Evolutionary conservation across 75 land plant species (phyloP).

Genomic region (Pseudotsuga menziesii): DNA sequence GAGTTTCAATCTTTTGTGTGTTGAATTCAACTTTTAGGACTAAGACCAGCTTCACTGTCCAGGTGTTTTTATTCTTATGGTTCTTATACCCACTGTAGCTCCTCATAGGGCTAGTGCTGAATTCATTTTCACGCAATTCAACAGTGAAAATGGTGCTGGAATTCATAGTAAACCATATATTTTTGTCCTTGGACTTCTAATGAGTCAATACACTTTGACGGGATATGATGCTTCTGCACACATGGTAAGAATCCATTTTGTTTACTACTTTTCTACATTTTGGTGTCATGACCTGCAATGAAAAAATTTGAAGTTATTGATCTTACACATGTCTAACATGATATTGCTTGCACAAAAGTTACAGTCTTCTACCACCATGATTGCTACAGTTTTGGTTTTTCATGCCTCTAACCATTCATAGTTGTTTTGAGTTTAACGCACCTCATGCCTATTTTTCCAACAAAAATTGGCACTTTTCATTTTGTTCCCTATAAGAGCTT

Average conservation of each 20-base stretch:
- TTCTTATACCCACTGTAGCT: constrained; percentile 71
- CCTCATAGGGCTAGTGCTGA: constrained; percentile 56
- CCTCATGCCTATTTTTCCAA: too few species aligned
- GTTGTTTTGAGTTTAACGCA: not conserved
- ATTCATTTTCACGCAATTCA: constrained; percentile 82
- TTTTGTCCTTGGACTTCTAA: constrained; percentile 80
- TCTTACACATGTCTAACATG: not conserved
- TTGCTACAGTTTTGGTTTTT: not conserved
- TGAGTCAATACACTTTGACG: constrained; percentile 88
- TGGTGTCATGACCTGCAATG: not conserved
- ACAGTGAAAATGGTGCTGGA: constrained; percentile 59
- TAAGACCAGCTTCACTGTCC: not conserved
- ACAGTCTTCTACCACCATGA: not conserved
- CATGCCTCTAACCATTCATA: not conserved
- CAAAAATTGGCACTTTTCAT: too few species aligned
- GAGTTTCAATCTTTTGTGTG: not conserved
- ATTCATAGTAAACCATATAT: constrained; percentile 69
- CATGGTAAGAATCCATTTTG: constrained; percentile 52
- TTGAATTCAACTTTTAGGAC: constrained; percentile 1
- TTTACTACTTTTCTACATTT: not conserved
- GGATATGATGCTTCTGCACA: constrained; percentile 97
- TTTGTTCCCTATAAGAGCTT: too few species aligned
- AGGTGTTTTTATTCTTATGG: constrained; percentile 88
- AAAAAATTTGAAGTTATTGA: not conserved
- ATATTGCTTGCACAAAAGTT: not conserved